These are phyloP conservation scores for Blastomyces gilchristii DNA, from an alignment of 2,329 filamentous ascomycete species.

Conservation along the genomic window DNA sequence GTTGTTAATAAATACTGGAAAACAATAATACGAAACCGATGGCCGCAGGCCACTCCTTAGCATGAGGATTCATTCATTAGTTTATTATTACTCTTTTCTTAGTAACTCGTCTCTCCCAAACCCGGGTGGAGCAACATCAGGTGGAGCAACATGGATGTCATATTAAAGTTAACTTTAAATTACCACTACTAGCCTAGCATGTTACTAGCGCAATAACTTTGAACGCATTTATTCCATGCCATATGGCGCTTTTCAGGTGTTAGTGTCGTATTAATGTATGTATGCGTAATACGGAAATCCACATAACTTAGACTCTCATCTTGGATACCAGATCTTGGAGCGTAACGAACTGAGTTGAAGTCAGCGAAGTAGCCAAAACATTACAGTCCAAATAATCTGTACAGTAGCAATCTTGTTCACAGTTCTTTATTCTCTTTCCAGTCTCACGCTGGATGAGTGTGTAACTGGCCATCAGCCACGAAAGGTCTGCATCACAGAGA, in stretches of 20 bases:
- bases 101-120: not conserved
- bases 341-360: too few species aligned
- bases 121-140: too few species aligned
- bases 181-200: not conserved
- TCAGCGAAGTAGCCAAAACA: too few species aligned
- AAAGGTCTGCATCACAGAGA: not conserved
- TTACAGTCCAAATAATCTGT: not conserved
- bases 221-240: not conserved
- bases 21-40: not conserved
- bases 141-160: not conserved
- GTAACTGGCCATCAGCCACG: not conserved
- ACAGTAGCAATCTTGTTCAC: not conserved
- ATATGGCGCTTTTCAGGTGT: too few species aligned
- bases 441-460: not conserved
- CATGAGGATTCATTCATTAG: not conserved
- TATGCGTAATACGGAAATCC: too few species aligned
- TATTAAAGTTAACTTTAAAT: slow-evolving; percentile 2
- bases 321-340: too few species aligned
- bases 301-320: too few species aligned
- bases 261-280: too few species aligned
- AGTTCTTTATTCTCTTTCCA: too few species aligned
- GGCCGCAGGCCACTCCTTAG: not conserved
- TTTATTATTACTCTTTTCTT: too few species aligned
- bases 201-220: not conserved
- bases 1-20: not conserved